Evolutionary conservation across 2,329 filamentous ascomycete species (phyloP).

Genomic region (Bisporella sp.): DNA sequence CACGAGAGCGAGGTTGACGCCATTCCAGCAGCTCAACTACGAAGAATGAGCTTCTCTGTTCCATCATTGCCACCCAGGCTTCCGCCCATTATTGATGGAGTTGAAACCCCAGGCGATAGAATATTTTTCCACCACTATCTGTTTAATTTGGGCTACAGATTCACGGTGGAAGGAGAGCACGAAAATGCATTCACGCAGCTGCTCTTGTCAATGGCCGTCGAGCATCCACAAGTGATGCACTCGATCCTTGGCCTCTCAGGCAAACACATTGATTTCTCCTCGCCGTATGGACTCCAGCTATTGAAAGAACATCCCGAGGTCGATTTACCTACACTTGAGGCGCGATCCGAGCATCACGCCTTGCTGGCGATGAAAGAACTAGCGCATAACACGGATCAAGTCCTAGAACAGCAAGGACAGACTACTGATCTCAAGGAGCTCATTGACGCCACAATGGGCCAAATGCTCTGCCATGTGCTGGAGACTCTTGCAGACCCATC

Average conservation of each 20-base stretch:
- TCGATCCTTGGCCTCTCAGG: slow-evolving; percentile 79
- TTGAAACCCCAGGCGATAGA: slow-evolving; percentile 73
- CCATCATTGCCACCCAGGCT: slow-evolving; percentile 39
- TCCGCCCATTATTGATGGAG: slow-evolving; percentile 66
- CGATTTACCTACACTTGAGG: slow-evolving; percentile 37
- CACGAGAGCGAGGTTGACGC: no score
- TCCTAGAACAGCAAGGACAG: slow-evolving; percentile 30
- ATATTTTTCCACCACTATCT: slow-evolving; percentile 81
- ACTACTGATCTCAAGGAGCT: slow-evolving; percentile 37
- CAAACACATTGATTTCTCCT: slow-evolving; percentile 61
- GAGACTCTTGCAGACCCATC: slow-evolving; percentile 51
- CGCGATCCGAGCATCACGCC: slow-evolving; percentile 49
- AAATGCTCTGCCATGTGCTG: slow-evolving; percentile 56
- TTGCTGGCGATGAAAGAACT: slow-evolving; percentile 47
- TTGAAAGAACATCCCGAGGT: slow-evolving; percentile 43
- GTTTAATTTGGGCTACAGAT: slow-evolving; percentile 67
- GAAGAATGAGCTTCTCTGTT: slow-evolving; percentile 41
- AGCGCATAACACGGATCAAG: slow-evolving; percentile 32
- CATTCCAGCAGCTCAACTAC: slow-evolving; percentile 38
- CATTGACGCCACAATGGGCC: slow-evolving; percentile 50
- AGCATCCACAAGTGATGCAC: slow-evolving; percentile 81
- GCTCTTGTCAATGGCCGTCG: slow-evolving; percentile 72
- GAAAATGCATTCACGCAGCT: slow-evolving; percentile 83
- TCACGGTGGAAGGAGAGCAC: slow-evolving; percentile 71
- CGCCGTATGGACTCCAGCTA: slow-evolving; percentile 47